Conservation (phyloP, 1,284 basidiomycete genomes). For the Puccinia coronata region DNA sequence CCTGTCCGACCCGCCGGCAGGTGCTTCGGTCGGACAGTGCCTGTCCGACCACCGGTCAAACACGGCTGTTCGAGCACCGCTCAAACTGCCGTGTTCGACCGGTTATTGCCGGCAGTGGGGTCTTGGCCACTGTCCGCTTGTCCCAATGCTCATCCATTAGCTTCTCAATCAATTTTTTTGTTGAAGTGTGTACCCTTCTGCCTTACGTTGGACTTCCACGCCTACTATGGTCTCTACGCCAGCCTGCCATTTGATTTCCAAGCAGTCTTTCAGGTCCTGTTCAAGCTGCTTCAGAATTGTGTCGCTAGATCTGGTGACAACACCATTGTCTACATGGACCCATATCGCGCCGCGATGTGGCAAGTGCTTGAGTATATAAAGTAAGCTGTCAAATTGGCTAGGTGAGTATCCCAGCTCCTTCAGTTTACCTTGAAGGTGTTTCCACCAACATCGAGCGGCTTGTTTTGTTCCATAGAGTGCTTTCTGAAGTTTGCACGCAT, state of each 20-base stretch:
- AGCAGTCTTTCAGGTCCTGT: too few relatives aligned
- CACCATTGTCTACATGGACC: constrained; percentile 26
- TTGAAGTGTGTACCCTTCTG: neutral
- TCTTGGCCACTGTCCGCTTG: neutral
- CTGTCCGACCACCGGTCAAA: too few relatives aligned
- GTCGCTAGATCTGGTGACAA: neutral
- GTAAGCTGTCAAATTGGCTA: neutral
- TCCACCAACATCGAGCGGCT: constrained; percentile 22
- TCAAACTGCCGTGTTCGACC: too few relatives aligned
- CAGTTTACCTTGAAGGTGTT: neutral
- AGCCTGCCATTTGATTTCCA: constrained; percentile 8
- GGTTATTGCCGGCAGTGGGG: too few relatives aligned
- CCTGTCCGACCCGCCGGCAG: too few relatives aligned
- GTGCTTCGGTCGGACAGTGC: too few relatives aligned
- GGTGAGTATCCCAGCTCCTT: neutral
- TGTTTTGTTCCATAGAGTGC: constrained; percentile 28
- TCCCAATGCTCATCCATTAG: constrained; percentile 8
- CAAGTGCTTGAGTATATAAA: neutral
- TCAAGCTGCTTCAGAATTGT: neutral
- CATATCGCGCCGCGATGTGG: neutral
- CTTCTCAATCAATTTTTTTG: neutral
- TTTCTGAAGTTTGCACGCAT: neutral
- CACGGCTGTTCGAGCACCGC: too few relatives aligned
- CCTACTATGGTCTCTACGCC: constrained; percentile 11
- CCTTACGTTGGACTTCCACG: neutral